A percentile compares a stretch with the other conserved stretches of the same genome.
phyloP scores from a whole-genome alignment of 306 rosid species.

The Abrus pulchellus region DNA sequence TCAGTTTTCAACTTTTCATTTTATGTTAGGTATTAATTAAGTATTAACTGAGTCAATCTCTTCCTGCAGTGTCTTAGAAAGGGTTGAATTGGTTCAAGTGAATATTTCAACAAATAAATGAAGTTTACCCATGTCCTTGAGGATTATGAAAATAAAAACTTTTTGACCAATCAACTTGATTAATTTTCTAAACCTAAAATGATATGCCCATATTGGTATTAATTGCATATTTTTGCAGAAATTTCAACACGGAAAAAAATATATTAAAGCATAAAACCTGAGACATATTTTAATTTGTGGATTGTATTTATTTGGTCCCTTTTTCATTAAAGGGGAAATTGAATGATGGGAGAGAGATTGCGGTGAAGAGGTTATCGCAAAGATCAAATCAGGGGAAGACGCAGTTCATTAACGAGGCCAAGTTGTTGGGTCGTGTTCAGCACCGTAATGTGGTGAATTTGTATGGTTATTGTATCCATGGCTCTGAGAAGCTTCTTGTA shows the following conservation, averaged over 20 bases:
- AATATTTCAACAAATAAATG: conserved; percentile 14
- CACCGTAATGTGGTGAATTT: conserved; percentile 88
- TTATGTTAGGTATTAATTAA: no score
- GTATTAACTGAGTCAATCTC: no score
- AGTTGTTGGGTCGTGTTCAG: conserved; percentile 85
- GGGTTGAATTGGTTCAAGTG: background rate
- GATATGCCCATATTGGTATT: background rate
- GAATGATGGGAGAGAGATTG: conserved; percentile 85
- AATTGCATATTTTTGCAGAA: background rate
- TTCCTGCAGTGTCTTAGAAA: background rate
- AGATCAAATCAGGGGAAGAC: conserved; percentile 80
- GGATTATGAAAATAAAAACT: no score
- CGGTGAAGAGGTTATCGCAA: conserved; percentile 82
- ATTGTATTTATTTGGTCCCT: background rate
- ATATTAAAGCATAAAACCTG: background rate
- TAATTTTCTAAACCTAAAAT: background rate
- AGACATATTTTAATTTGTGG: conserved; percentile 5
- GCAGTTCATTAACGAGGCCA: conserved; percentile 84
- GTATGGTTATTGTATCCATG: conserved; percentile 82
- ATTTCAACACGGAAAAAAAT: background rate
- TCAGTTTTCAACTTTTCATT: background rate
- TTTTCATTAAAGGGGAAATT: conserved; percentile 65
- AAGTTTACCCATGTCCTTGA: no score
- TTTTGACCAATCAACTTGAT: background rate
- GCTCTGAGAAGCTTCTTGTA: conserved; percentile 81